A percentile compares a stretch with the other conserved stretches of the same genome.
Conservation (phyloP, 192 early-diverging fungal species). For the Mortierella antarctica region DNA sequence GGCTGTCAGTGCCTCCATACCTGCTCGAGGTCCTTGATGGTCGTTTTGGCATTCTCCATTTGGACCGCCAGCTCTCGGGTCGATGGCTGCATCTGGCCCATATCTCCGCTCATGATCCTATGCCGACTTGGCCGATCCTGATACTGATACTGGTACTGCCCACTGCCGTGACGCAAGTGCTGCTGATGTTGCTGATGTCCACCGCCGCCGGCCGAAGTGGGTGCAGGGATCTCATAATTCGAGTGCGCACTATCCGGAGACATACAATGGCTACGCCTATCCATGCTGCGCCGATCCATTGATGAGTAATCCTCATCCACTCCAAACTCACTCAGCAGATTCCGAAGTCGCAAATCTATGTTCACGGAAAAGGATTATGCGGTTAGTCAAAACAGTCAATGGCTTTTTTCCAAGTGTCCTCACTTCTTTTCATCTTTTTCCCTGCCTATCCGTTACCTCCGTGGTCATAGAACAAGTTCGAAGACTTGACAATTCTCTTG, state of each 20-base stretch:
- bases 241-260: too few relatives aligned
- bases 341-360: slow-evolving; percentile 30
- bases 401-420: not conserved
- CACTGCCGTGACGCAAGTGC: too few relatives aligned
- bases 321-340: slow-evolving; percentile 29
- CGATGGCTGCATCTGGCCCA: slow-evolving; percentile 37
- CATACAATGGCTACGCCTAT: not conserved
- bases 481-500: slow-evolving; percentile 31
- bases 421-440: not conserved
- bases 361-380: too few relatives aligned
- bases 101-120: slow-evolving; percentile 37
- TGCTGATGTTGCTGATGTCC: slow-evolving; percentile 6
- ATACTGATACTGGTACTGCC: not conserved
- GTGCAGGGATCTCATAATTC: too few relatives aligned
- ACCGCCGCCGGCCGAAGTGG: not conserved
- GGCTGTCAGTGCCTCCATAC: not conserved
- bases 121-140: slow-evolving; percentile 7
- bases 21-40: slow-evolving; percentile 52
- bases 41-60: slow-evolving; percentile 50
- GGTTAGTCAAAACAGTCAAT: not conserved
- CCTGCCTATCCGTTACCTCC: slow-evolving; percentile 10
- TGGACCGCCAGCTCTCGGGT: slow-evolving; percentile 32
- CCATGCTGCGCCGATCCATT: slow-evolving; percentile 1
- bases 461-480: slow-evolving; percentile 36
- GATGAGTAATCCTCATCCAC: slow-evolving; percentile 17